Evolutionary conservation across 225 moss, liverwort and hornwort genomes (phyloP).

Genomic region (Sphagnum contortum): DNA sequence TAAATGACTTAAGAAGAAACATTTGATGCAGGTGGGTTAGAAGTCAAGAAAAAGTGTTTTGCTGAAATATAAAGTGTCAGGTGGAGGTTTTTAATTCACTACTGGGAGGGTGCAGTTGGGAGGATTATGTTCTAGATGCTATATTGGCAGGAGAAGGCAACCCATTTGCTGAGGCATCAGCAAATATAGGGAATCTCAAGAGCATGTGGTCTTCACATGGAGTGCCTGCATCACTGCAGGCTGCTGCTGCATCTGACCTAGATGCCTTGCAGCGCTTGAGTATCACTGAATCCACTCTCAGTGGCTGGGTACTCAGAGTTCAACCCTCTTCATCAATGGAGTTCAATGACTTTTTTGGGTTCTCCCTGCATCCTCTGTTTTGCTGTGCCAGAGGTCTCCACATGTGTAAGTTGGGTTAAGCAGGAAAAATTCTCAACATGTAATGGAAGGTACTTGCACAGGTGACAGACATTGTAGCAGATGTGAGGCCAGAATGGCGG

Average conservation of each 20-base stretch:
- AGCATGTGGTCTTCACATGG: slow-evolving; percentile 27
- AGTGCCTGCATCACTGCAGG: slow-evolving; percentile 32
- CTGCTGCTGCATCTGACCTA: slow-evolving; percentile 38
- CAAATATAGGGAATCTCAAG: slow-evolving; percentile 31
- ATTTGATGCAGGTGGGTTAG: too few species aligned
- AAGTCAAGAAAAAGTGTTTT: too few species aligned
- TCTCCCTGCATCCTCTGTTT: too few species aligned
- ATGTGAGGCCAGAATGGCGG: slow-evolving; percentile 46
- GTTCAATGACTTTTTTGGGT: too few species aligned
- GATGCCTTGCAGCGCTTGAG: slow-evolving; percentile 38
- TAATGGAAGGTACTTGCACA: slow-evolving; percentile 7
- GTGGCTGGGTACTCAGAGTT: slow-evolving; percentile 33
- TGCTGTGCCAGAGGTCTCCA: too few species aligned
- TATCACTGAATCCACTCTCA: slow-evolving; percentile 41
- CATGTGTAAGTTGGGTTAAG: not conserved
- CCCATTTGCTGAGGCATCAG: slow-evolving; percentile 41
- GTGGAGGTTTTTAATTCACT: too few species aligned
- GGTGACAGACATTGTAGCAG: slow-evolving; percentile 42
- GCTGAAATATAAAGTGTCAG: too few species aligned
- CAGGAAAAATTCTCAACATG: not conserved
- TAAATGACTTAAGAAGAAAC: too few species aligned
- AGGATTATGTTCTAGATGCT: slow-evolving; percentile 39
- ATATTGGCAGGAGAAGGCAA: slow-evolving; percentile 34
- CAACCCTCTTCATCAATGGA: not conserved
- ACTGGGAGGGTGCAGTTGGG: slow-evolving; percentile 24